Base-by-base conservation (phyloP, 2,329 filamentous ascomycete genomes). In the Penicillium sp. region DNA sequence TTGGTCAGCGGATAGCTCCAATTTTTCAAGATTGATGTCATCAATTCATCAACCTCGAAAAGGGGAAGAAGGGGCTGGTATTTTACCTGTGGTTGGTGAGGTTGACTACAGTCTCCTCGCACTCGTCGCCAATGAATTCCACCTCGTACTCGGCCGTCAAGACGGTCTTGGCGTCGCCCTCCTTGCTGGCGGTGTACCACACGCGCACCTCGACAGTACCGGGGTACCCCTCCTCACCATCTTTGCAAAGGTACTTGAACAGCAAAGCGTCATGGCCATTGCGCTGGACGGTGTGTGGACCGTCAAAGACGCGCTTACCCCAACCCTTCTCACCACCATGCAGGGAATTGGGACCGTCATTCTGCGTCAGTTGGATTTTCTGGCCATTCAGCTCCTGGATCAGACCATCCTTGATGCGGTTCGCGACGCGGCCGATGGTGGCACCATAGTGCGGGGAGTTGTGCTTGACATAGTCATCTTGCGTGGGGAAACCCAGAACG, bases 51-150 rank as follows among this genome's bases (percentile, higher is more conserved):
- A 31, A 29, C 10, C 29, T 20, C 7, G 14, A 14, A 24, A 14
- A 5, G 24, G 37, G 9, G 10, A 32, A n/a, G 26, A 29, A 11
- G 22, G 22, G 16, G n/a, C 16, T 13, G 18, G 39, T 7, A 72
- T 79, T 64, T 64, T 75, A 91, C 89, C 90, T 95, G 79, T 99
- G 93, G 78, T 97, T 99, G 48, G 94, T 97, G 77, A 97, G 83
- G 76, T 92, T 95, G 72, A 97, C 84, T 40, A 87, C 87, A 0
- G 93, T 97, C 81, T 97, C 93, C n/a, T 92, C 86, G 13, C 87
- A 88, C 48, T 89, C 81, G 57, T 85, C 87, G 3, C 83, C 87
- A 3, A 91, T 81, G 45, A 97, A 81, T 73, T 90, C 85, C 20
- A 89, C 92, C 79, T 96, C 89, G 72, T 95, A 97, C 74, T 97